Conservation (phyloP, 306 rosid genomes). For the Purshia tridentata region DNA sequence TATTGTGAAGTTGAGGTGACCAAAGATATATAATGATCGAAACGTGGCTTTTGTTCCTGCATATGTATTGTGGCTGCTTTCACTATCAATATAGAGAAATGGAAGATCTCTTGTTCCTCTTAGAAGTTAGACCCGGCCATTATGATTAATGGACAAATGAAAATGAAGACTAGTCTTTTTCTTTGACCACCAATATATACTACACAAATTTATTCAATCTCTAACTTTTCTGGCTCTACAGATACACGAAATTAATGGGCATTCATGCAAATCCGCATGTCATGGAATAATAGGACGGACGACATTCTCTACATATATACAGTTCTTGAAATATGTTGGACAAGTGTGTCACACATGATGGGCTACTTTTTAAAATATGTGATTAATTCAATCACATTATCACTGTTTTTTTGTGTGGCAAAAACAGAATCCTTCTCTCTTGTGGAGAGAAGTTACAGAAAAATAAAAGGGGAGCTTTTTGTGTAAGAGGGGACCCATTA, state of each 20-base stretch:
- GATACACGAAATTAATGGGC: too few species aligned
- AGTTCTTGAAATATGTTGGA: background rate
- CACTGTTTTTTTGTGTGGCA: too few species aligned
- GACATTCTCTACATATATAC: background rate
- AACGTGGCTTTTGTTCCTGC: slow-evolving; percentile 36
- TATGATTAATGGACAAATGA: background rate
- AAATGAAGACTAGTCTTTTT: slow-evolving; percentile 10
- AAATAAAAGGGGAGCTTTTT: too few species aligned
- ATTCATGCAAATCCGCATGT: slow-evolving; percentile 3
- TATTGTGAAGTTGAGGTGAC: slow-evolving; percentile 18
- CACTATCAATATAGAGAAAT: slow-evolving; percentile 17
- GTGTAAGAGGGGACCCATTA: too few species aligned
- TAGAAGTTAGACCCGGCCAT: background rate
- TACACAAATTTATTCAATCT: slow-evolving; percentile 2
- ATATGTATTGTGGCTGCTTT: slow-evolving; percentile 9
- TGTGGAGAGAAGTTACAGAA: too few species aligned
- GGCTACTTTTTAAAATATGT: background rate
- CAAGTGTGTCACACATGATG: background rate
- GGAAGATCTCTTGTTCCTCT: background rate
- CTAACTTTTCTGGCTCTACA: slow-evolving; percentile 6
- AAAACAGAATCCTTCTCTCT: too few species aligned
- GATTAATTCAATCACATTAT: background rate
- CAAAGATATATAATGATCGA: background rate
- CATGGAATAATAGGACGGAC: background rate
- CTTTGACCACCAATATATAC: slow-evolving; percentile 25